Base-by-base conservation (phyloP, 345 rosid species). In the Citrus mangshanensis region DNA sequence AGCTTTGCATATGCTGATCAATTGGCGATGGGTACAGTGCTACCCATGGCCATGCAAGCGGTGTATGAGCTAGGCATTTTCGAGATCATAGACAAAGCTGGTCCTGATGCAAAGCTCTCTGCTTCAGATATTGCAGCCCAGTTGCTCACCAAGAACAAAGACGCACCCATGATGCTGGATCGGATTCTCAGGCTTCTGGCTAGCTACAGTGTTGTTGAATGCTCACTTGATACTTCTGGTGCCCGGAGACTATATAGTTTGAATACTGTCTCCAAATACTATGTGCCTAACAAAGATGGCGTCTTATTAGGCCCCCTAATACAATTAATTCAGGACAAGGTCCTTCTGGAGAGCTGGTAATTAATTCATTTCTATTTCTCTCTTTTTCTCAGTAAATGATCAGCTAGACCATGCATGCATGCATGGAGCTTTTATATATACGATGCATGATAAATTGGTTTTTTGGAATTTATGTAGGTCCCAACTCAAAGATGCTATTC, bases 401-500 rank as follows among this genome's bases (percentile, higher is more conserved):
- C 4, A 42, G 14, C 14, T 42, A 40, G 46, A 42, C 1, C 35
- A 5, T 34, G 1, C 49, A 42, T 2, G 14, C 49, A 2, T 42
- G 14, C 49, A 42, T 42, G 14, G 14, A 42, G 49, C 14, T 10
- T 10, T 2, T 42, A 42, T 10, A 0, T 42, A 42, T 2, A 42
- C 49, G 49, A 42, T 10, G 14, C 49, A 42, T 42, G 14, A 42
- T 42, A 2, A 10, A 42, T 25, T 32, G 19, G 5, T 9, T 28
- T 28, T 14, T 25, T 10, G 18, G 6, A 27, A 19, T 14, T 55
- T 24, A 37, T 61, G 8, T 40, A 82, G 83, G 87, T 74, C 81
- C 34, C 22, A 75, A 62, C 56, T 82, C 78, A 86, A 86, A 77
- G 86, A 84, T 10, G 83, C 85, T 14, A 69, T 86, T 34, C 72